Conservation (phyloP, 2,329 filamentous ascomycete species). For the Trichothecium roseum region DNA sequence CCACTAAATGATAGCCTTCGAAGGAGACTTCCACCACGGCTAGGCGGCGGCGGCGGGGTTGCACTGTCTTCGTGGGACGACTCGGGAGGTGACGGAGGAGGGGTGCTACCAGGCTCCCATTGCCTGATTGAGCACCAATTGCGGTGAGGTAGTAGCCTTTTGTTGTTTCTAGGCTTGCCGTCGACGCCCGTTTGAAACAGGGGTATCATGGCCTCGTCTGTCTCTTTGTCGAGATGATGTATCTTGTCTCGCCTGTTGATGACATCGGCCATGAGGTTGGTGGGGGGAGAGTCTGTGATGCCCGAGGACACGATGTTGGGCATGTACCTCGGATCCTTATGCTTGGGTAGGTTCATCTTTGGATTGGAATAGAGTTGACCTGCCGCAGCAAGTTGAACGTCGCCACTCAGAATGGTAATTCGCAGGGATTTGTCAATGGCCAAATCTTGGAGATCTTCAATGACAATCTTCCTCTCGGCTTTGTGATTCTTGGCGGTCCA, state of each 20-base stretch:
- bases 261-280: conserved; percentile 79
- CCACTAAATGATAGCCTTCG: conserved; percentile 33
- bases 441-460: conserved; percentile 87
- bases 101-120: conserved; percentile 70
- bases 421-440: conserved; percentile 88
- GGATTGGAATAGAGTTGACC: conserved; percentile 94
- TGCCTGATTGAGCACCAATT: conserved; percentile 93
- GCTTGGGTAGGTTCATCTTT: conserved; percentile 68
- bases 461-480: conserved; percentile 71
- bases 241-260: conserved; percentile 88
- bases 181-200: conserved; percentile 86
- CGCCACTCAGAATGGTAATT: conserved; percentile 84
- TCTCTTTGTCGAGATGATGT: conserved; percentile 62
- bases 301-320: conserved; percentile 89
- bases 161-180: conserved; percentile 83
- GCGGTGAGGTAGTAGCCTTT: conserved; percentile 72
- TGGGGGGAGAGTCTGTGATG: conserved; percentile 85
- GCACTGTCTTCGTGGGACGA: conserved; percentile 32
- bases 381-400: conserved; percentile 85
- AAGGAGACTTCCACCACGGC: conserved; percentile 22
- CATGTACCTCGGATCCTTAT: conserved; percentile 93
- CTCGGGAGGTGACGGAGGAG: conserved; percentile 53
- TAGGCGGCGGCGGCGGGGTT: conserved; percentile 24
- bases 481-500: conserved; percentile 98
- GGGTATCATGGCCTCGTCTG: conserved; percentile 92